Percentiles rank a stretch among this genome's conserved stretches.
Evolutionary conservation across 805 yeast genomes (phyloP).

Genomic region (Schwanniomyces pseudopolymorphus): DNA sequence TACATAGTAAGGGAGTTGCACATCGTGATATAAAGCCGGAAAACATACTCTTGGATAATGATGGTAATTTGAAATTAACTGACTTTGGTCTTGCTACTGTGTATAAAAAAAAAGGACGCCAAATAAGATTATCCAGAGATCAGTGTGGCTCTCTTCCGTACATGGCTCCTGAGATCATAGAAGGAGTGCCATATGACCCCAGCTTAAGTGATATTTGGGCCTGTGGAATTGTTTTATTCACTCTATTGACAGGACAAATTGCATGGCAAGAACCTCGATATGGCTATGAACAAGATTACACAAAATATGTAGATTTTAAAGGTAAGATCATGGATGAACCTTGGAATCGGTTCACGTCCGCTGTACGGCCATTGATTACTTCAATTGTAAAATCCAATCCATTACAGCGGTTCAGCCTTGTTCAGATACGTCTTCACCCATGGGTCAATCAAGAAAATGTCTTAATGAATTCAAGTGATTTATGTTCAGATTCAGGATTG

Average conservation of each 20-base stretch:
- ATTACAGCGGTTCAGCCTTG: conserved; percentile 61
- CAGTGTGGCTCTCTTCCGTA: conserved; percentile 95
- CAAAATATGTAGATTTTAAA: conserved; percentile 43
- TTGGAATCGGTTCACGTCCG: conserved; percentile 78
- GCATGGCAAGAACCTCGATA: conserved; percentile 73
- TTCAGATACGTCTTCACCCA: conserved; percentile 70
- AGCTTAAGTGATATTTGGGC: conserved; percentile 99
- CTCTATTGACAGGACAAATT: conserved; percentile 93
- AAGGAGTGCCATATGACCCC: conserved; percentile 93
- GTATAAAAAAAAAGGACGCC: conserved; percentile 76
- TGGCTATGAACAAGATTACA: conserved; percentile 72
- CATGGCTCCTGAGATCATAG: conserved; percentile 96
- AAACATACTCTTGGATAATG: conserved; percentile 65
- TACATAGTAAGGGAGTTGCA: conserved; percentile 75
- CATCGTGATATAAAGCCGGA: conserved; percentile 86
- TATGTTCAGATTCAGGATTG: conserved; percentile 52
- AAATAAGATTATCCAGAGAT: conserved; percentile 56
- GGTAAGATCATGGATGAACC: conserved; percentile 72
- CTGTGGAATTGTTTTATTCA: conserved; percentile 90
- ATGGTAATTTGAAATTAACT: conserved; percentile 89
- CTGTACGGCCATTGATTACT: conserved; percentile 61
- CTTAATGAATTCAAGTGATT: conserved; percentile 36
- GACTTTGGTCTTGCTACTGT: conserved; percentile 97
- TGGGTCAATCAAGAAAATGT: conserved; percentile 57
- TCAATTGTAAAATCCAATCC: conserved; percentile 70